Percentiles rank a stretch among this genome's conserved stretches.
These are phyloP conservation scores for Ophiostoma australiae DNA, from an alignment of 2,329 filamentous ascomycete genomes.

Conservation along the genomic window DNA sequence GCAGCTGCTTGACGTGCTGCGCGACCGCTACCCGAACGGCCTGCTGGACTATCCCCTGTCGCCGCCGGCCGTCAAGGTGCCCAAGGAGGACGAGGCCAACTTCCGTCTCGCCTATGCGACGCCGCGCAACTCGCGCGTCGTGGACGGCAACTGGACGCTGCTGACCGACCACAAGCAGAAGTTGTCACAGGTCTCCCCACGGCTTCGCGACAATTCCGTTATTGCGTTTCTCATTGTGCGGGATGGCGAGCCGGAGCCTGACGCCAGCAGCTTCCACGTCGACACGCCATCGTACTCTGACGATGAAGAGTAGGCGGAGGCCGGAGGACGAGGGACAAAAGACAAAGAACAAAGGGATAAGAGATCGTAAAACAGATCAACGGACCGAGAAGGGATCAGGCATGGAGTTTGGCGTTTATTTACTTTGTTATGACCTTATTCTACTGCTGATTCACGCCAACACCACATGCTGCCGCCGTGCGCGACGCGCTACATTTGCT, in stretches of 20 bases:
- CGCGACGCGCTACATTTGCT: no score
- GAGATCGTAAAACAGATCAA: no score
- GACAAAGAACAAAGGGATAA: not conserved
- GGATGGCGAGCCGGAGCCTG: constrained; percentile 10
- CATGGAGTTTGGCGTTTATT: not conserved
- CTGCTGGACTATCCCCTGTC: constrained; percentile 35
- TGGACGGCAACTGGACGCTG: constrained; percentile 11
- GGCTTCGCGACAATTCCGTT: not conserved
- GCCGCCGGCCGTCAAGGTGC: constrained; percentile 28
- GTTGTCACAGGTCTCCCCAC: not conserved
- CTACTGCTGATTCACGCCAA: no score
- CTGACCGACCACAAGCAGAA: constrained; percentile 6
- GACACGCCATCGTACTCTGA: constrained; percentile 12
- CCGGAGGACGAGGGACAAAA: not conserved
- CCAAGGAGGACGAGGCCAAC: not conserved
- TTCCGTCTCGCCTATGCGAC: constrained; percentile 10
- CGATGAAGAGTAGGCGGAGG: not conserved
- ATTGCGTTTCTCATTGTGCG: not conserved
- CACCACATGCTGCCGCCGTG: no score
- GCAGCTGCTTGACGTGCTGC: constrained; percentile 55
- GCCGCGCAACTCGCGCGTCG: constrained; percentile 4
- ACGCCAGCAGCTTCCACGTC: constrained; percentile 8
- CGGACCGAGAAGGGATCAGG: not conserved
- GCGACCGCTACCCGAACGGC: constrained; percentile 52
- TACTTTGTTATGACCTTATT: not conserved